phyloP scores from a whole-genome alignment of 2,329 filamentous ascomycete species.

The Penicillium sp. region DNA sequence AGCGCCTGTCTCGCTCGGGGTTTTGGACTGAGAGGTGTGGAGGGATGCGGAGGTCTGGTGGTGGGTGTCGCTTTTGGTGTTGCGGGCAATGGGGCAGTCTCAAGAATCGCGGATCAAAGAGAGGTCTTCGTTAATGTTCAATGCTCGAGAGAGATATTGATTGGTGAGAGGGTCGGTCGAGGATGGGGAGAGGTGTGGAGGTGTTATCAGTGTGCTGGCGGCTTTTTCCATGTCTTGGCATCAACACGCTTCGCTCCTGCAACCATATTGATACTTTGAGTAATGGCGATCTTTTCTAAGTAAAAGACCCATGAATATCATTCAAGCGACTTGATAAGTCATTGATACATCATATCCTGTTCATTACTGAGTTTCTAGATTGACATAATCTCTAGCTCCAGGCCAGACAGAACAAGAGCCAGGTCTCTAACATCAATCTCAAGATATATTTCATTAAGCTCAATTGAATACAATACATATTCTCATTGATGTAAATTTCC shows the following conservation, averaged over 20 bases:
- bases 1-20: conserved; percentile 15
- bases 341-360: no score
- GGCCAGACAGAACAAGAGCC: no score
- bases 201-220: conserved; percentile 22
- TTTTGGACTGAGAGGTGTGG: neutral
- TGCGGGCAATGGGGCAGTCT: neutral
- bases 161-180: conserved; percentile 1
- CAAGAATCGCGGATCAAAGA: neutral
- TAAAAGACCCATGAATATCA: no score
- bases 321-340: no score
- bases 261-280: neutral
- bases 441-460: no score
- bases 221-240: conserved; percentile 30
- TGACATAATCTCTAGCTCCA: no score
- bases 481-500: no score
- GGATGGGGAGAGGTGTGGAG: conserved; percentile 17
- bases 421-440: no score
- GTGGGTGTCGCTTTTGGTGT: neutral
- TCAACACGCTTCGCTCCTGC: neutral
- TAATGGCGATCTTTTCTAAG: no score
- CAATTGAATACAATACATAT: no score
- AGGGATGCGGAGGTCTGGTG: neutral
- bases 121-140: neutral
- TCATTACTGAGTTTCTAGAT: no score
- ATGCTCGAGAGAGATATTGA: neutral